Base-by-base conservation (phyloP, 768 basidiomycete genomes). In the Boletellus ananas region DNA sequence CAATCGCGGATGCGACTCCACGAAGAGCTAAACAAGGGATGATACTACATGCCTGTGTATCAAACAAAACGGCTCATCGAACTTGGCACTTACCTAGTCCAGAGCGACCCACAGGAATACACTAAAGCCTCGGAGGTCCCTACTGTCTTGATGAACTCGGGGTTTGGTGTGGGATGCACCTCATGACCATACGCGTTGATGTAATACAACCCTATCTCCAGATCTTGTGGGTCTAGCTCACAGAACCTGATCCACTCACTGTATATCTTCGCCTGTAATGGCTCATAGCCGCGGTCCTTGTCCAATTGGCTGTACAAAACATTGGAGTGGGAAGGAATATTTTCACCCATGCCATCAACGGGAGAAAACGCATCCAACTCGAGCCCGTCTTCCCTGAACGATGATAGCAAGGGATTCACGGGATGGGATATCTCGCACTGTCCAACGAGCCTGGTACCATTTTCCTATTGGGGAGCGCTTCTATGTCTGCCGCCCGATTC, bases 361-460 rank as follows among this genome's bases (percentile, higher is more conserved):
- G 79, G 77, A 21, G 79, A 79, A 48, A 66, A 58, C 23, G 70
- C 64, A 34, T 75, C 74, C 17, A 71, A 64, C n/a, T 63, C 33
- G 29, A 47, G 40, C 43, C n/a, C 7, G 21, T 70, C 65, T 31
- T 62, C 62, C 46, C 67, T 55, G 37, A 72, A 60, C 23, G 23
- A 23, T 29, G 64, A 56, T 43, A 66, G 38, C 21, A 55, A 46
- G 23, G 62, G 65, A 23, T 67, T 52, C 34, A 87, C 79, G 4
- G 93, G 93, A 66, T 95, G 93, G 3, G 92, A 94, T 57, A 95
- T 94, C 60, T 92, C 87, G 64, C 92, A 95, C 69, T 96, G 94
- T 14, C 94, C 94, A 36, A 94, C 83, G 37, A 97, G 79, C 43
- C 77, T 80, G 25, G 78, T 70, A 11, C 88, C 89, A 57, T 94